Percentiles rank a stretch among this genome's conserved stretches.
These are phyloP conservation scores for Helicocarpus griseus DNA, from an alignment of 2,329 filamentous ascomycete genomes.

Conservation along the genomic window DNA sequence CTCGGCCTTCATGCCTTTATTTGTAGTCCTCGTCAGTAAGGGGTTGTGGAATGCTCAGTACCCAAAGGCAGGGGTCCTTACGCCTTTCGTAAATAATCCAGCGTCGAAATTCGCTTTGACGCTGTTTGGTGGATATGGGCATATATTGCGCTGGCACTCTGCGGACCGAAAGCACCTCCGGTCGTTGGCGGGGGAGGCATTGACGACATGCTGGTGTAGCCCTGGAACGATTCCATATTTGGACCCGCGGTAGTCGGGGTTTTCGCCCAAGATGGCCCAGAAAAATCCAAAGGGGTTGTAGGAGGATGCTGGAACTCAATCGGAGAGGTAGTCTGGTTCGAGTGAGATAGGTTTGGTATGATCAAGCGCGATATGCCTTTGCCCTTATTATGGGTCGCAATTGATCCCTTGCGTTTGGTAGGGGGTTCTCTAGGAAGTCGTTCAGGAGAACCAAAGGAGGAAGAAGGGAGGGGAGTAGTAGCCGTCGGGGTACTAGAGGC, in stretches of 20 bases:
- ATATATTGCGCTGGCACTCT: conserved; percentile 49
- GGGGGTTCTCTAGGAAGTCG: not conserved
- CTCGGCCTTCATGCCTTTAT: conserved; percentile 74
- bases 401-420: not conserved
- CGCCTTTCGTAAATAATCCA: conserved; percentile 90
- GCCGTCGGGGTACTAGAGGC: not conserved
- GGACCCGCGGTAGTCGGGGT: not conserved
- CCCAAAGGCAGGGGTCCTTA: conserved; percentile 42
- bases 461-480: not conserved
- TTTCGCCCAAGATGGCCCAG: not conserved
- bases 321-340: not conserved
- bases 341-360: not conserved
- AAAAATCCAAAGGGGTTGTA: not conserved
- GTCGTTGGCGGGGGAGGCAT: conserved; percentile 25
- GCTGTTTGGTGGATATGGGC: conserved; percentile 72
- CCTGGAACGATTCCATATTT: conserved; percentile 11
- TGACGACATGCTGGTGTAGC: conserved; percentile 10
- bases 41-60: no score
- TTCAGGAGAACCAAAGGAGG: not conserved
- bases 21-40: not conserved
- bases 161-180: conserved; percentile 28
- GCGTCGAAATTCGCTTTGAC: conserved; percentile 83
- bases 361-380: not conserved
- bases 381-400: not conserved
- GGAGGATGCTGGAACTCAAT: not conserved